phyloP scores from a whole-genome alignment of 225 moss, liverwort and hornwort genomes.

The Polytrichum formosum region DNA sequence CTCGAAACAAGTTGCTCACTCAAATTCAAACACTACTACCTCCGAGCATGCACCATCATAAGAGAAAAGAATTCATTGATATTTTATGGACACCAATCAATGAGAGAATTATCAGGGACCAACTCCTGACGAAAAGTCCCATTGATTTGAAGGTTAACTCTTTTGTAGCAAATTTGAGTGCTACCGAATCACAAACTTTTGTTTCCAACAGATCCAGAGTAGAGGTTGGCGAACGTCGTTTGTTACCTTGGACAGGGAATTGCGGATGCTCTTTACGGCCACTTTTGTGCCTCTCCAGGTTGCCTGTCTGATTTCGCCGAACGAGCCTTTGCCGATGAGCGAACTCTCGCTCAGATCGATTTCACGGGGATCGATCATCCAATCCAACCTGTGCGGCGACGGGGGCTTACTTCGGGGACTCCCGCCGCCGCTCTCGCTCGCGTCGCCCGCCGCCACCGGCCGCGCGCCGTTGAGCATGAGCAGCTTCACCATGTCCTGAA shows the following conservation, averaged over 20 bases:
- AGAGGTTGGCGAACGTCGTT: too few species aligned
- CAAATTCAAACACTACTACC: too few species aligned
- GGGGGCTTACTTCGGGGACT: conserved; percentile 16
- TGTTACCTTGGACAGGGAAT: conserved; percentile 47
- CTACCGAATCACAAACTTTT: neutral
- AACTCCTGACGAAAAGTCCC: neutral
- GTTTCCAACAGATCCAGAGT: too few species aligned
- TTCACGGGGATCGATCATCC: conserved; percentile 68
- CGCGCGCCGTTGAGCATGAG: conserved; percentile 50
- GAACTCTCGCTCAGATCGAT: conserved; percentile 42
- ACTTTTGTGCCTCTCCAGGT: conserved; percentile 86
- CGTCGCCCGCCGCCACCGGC: conserved; percentile 7
- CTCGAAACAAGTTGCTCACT: too few species aligned
- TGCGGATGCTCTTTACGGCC: conserved; percentile 83
- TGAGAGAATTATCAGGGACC: neutral
- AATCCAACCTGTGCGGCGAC: conserved; percentile 49
- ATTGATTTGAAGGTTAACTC: too few species aligned
- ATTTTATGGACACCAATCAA: neutral
- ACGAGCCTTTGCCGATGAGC: conserved; percentile 81
- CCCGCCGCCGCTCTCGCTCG: conserved; percentile 16
- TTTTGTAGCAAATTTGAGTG: neutral
- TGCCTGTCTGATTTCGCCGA: conserved; percentile 71
- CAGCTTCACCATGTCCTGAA: conserved; percentile 52
- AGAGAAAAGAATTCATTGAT: neutral
- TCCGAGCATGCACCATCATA: too few species aligned